phyloP scores from a whole-genome alignment of 768 basidiomycete species.

The Trichaptum fuscoviolaceum region DNA sequence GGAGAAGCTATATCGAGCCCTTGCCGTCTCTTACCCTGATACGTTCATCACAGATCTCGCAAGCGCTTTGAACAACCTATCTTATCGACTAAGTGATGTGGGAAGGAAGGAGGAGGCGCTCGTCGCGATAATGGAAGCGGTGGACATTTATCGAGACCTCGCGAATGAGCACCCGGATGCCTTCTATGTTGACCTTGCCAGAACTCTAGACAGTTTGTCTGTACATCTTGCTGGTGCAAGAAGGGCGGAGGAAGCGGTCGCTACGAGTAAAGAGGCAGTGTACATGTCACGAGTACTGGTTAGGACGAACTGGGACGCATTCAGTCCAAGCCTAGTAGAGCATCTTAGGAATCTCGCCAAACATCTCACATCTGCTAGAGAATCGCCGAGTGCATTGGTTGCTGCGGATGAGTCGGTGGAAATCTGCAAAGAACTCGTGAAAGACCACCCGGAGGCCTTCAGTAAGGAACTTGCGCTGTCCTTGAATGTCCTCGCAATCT shows the following conservation, averaged over 20 bases:
- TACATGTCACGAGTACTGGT: neutral
- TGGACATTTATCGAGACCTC: neutral
- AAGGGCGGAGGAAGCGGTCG: slow-evolving; percentile 8
- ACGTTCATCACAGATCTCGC: slow-evolving; percentile 5
- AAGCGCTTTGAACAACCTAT: slow-evolving; percentile 3
- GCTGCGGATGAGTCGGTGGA: neutral
- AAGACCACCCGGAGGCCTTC: slow-evolving; percentile 1
- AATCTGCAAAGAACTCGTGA: neutral
- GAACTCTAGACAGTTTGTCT: slow-evolving; percentile 9
- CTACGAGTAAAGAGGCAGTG: slow-evolving; percentile 5
- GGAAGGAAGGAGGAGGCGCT: slow-evolving; percentile 5
- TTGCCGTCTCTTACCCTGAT: neutral
- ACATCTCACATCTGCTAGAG: neutral
- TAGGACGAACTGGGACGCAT: neutral
- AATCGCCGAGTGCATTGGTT: neutral
- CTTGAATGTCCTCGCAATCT: slow-evolving; percentile 8
- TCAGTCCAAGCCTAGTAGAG: neutral
- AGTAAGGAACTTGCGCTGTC: slow-evolving; percentile 9
- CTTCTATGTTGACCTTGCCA: neutral
- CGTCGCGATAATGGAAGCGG: slow-evolving; percentile 6
- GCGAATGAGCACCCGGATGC: neutral
- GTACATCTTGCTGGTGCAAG: slow-evolving; percentile 7
- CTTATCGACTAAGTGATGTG: neutral
- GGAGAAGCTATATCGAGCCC: neutral
- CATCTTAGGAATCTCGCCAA: neutral